phyloP scores from a whole-genome alignment of 1,139 yeast genomes.

The Blastobotrys buckinghamii region DNA sequence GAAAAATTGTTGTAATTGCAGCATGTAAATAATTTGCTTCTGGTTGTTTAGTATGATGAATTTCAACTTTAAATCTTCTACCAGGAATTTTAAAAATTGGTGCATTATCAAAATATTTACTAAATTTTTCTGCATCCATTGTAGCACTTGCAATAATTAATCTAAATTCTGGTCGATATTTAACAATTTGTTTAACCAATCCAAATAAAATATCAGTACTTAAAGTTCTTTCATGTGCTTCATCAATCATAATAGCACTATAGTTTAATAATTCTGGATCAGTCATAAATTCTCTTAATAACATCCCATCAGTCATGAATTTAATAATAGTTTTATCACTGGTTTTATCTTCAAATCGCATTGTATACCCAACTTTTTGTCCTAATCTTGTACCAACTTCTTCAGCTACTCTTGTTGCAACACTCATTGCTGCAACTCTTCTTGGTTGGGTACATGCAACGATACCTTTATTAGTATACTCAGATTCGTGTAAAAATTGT shows the following conservation, averaged over 20 bases:
- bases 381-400: conserved; percentile 74
- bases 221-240: conserved; percentile 92
- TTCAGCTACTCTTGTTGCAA: conserved; percentile 85
- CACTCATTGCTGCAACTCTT: conserved; percentile 92
- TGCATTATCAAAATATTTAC: conserved; percentile 71
- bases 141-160: conserved; percentile 90
- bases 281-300: conserved; percentile 71
- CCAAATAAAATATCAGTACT: conserved; percentile 90
- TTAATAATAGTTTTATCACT: conserved; percentile 61
- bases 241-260: conserved; percentile 88
- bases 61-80: conserved; percentile 80
- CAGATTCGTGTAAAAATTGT: conserved; percentile 79
- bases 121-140: conserved; percentile 80
- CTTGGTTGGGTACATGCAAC: conserved; percentile 96
- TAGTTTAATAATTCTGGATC: conserved; percentile 68
- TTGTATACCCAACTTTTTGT: conserved; percentile 75
- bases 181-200: conserved; percentile 64
- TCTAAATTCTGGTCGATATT: conserved; percentile 60
- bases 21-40: conserved; percentile 89
- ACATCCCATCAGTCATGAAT: conserved; percentile 94
- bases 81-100: conserved; percentile 89
- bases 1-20: conserved; percentile 75
- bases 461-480: conserved; percentile 52
- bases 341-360: conserved; percentile 78
- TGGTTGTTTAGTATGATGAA: conserved; percentile 78